Conservation (phyloP, 345 rosid genomes). For the Pseudoturritis turrita region DNA sequence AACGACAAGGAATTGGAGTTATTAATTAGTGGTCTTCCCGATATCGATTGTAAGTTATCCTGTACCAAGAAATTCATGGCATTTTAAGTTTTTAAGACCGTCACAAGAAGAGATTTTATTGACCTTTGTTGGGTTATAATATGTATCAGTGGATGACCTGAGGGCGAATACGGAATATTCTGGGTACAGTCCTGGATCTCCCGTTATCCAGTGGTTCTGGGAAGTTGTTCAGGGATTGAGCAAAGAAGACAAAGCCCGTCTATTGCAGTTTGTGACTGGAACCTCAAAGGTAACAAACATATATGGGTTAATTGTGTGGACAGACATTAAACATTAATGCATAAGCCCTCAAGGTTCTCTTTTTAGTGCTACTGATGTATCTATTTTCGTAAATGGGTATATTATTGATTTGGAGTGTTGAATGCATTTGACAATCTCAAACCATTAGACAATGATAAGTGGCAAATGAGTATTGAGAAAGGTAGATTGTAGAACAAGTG, state of each 20-base stretch:
- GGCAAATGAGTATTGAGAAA: background rate
- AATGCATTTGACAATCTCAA: too few relatives aligned
- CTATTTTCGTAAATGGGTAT: too few relatives aligned
- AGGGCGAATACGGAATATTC: conserved; percentile 89
- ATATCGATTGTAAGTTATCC: conserved; percentile 73
- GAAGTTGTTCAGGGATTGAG: conserved; percentile 94
- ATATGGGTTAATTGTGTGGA: too few relatives aligned
- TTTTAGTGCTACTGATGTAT: too few relatives aligned
- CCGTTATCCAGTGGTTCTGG: conserved; percentile 99
- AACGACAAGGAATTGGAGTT: conserved; percentile 94
- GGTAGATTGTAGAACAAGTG: background rate
- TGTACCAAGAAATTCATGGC: background rate
- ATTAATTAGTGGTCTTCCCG: conserved; percentile 93
- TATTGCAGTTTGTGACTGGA: conserved; percentile 95
- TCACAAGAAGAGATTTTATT: background rate
- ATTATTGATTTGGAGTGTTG: too few relatives aligned
- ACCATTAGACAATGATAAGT: too few relatives aligned
- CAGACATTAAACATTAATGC: too few relatives aligned
- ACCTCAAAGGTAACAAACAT: conserved; percentile 72
- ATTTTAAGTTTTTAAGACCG: background rate
- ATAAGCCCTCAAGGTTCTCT: too few relatives aligned
- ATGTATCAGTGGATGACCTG: conserved; percentile 81
- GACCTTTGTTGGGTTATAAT: background rate
- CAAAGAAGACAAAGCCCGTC: conserved; percentile 96
- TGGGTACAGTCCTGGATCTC: conserved; percentile 87